Evolutionary conservation across 257 asterid species (phyloP).

Genomic region (Solanum pennellii): DNA sequence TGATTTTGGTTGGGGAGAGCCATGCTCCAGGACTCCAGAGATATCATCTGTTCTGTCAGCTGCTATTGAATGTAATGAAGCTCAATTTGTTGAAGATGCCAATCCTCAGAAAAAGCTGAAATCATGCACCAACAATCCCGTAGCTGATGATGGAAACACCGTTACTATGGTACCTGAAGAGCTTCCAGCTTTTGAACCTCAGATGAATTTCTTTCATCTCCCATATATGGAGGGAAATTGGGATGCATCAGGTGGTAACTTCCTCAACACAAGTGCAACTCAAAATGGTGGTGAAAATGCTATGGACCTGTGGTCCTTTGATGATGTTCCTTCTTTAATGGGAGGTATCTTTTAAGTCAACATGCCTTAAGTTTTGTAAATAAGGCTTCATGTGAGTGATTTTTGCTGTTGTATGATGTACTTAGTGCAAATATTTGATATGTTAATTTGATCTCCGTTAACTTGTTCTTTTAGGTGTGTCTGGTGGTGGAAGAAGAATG

Average conservation of each 20-base stretch:
- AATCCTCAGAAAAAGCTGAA: constrained; percentile 42
- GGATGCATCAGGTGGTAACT: constrained; percentile 66
- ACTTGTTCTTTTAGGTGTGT: not conserved
- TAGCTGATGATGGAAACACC: constrained; percentile 10
- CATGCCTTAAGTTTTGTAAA: constrained; percentile 34
- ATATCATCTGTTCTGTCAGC: constrained; percentile 59
- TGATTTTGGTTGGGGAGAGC: constrained; percentile 72
- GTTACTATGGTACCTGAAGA: constrained; percentile 27
- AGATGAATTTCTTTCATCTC: constrained; percentile 54
- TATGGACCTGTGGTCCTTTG: constrained; percentile 74
- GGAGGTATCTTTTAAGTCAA: constrained; percentile 39
- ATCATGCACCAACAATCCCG: constrained; percentile 13
- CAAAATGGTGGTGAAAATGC: constrained; percentile 46
- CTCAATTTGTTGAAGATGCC: constrained; percentile 30
- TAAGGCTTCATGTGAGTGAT: constrained; percentile 64
- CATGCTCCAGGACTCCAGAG: constrained; percentile 59
- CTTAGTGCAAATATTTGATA: not conserved
- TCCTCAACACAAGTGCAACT: constrained; percentile 48
- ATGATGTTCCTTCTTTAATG: constrained; percentile 46
- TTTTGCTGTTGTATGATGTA: constrained; percentile 1
- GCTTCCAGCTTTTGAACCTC: constrained; percentile 37
- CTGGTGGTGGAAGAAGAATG: constrained; percentile 1
- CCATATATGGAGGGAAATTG: constrained; percentile 56
- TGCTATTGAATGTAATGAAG: constrained; percentile 41
- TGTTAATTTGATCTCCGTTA: not conserved